A percentile compares a stretch with the other conserved stretches of the same genome.
Evolutionary conservation across 495 filamentous ascomycete genomes (phyloP).

Genomic region (Parathielavia appendiculata): DNA sequence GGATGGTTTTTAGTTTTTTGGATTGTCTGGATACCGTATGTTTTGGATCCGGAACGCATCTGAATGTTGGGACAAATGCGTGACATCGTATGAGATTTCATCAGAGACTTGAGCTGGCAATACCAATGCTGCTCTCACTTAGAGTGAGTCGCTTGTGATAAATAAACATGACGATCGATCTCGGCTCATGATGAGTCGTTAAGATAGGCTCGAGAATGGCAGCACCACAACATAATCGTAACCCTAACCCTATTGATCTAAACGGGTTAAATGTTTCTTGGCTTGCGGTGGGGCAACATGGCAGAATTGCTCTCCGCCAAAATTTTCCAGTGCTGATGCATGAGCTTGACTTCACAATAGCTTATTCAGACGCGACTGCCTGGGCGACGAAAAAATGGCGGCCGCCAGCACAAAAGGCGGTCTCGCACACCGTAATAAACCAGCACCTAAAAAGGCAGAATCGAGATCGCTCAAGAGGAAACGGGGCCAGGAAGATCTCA

Average conservation of each 20-base stretch:
- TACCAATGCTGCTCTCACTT: too few relatives aligned
- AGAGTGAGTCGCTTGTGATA: too few relatives aligned
- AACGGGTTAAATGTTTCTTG: too few relatives aligned
- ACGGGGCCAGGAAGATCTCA: constrained; percentile 50
- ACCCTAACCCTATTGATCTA: constrained; percentile 10
- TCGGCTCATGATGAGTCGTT: too few relatives aligned
- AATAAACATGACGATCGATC: too few relatives aligned
- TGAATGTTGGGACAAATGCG: too few relatives aligned
- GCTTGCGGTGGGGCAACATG: constrained; percentile 17
- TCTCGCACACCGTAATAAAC: constrained; percentile 21
- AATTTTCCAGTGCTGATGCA: constrained; percentile 22
- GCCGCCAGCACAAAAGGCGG: constrained; percentile 18
- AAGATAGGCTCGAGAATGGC: too few relatives aligned
- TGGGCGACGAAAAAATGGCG: constrained; percentile 21
- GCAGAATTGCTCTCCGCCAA: constrained; percentile 38
- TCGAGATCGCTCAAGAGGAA: constrained; percentile 41
- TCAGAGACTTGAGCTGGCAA: too few relatives aligned
- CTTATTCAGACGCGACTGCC: neutral
- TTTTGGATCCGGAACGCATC: too few relatives aligned
- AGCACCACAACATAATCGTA: neutral
- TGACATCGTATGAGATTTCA: too few relatives aligned
- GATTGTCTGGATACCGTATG: neutral
- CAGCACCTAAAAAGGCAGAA: constrained; percentile 31
- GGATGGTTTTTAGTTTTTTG: neutral
- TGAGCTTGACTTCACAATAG: neutral